Evolutionary conservation across 2,329 filamentous ascomycete genomes (phyloP), one percentile per base, ranked within the genome.

Genomic region (Claviceps capensis): DNA sequence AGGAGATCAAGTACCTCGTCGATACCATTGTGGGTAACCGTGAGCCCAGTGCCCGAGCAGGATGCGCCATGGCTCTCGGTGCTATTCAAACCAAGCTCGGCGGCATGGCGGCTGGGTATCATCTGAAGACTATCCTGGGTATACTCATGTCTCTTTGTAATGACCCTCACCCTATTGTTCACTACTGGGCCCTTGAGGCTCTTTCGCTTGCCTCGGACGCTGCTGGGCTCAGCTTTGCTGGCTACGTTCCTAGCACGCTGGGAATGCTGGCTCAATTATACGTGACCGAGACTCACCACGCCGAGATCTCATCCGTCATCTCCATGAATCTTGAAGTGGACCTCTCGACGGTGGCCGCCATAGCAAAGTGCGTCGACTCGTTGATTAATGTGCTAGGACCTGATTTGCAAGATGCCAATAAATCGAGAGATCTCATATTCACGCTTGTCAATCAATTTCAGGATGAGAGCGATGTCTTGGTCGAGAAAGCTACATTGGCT

Each of bases 81-180:
- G 86, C 85, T 52, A 97, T 98, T 49, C 90, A 98, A 68, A 86
- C 88, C 17, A 89, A 95, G 65, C 86, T 98, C 37, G 94, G 93
- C 53, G 91, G 93, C 52, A 97, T 98, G 90, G 93, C 93, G 50
- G 93, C 93, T 51, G 89, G 90, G 3, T 89, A 93, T 60, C 93
- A 98, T 65, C 76, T 98, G 49, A 97, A 97, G 71, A 96, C 89
- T 1, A 96, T 98, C 48, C 78, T 96, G n/a, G 86, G 91, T 17
- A 94, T 98, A 41, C 72, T 98, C n/a, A 95, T 97, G 86, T 97
- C 93, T 7, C 76, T 98, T 9, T 91, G 89, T 65, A 95, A 90
- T 59, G 93, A 98, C 62, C 88, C 91, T 19, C 93, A 98, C 64
- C 90, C 93, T 0, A 83, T 87, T 0, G 93, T 98, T 8, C 93